phyloP scores from a whole-genome alignment of 106 monocot genomes.

The Platanthera zijinensis region DNA sequence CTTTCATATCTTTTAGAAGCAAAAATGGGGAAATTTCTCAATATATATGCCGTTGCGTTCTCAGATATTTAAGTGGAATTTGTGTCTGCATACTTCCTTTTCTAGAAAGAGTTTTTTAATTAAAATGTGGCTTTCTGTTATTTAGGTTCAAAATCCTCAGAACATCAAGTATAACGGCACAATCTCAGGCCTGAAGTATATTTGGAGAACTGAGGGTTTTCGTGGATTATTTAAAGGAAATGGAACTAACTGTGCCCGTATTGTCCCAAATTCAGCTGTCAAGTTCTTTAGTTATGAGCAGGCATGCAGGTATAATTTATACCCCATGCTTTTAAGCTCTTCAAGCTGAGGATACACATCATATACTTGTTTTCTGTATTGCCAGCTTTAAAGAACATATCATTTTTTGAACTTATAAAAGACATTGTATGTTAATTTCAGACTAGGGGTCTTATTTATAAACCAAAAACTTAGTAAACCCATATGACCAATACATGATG shows the following conservation, averaged over 20 bases:
- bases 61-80: neutral
- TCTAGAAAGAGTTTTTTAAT: neutral
- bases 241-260: conserved; percentile 69
- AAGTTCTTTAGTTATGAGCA: conserved; percentile 74
- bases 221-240: conserved; percentile 69
- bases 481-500: neutral
- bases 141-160: conserved; percentile 59
- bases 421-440: neutral
- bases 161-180: conserved; percentile 65
- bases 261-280: conserved; percentile 68
- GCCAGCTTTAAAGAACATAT: neutral
- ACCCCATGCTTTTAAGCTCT: neutral
- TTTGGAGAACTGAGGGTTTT: conserved; percentile 62
- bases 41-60: neutral
- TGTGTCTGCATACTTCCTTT: neutral
- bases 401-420: neutral
- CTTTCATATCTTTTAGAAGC: neutral
- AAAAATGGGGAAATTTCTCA: neutral
- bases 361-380: neutral
- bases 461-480: neutral
- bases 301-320: conserved; percentile 40
- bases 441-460: neutral
- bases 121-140: neutral
- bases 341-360: neutral
- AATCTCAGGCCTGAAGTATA: conserved; percentile 62